Evolutionary conservation across 768 basidiomycete genomes (phyloP).

Genomic region (Podaxis pistillaris): DNA sequence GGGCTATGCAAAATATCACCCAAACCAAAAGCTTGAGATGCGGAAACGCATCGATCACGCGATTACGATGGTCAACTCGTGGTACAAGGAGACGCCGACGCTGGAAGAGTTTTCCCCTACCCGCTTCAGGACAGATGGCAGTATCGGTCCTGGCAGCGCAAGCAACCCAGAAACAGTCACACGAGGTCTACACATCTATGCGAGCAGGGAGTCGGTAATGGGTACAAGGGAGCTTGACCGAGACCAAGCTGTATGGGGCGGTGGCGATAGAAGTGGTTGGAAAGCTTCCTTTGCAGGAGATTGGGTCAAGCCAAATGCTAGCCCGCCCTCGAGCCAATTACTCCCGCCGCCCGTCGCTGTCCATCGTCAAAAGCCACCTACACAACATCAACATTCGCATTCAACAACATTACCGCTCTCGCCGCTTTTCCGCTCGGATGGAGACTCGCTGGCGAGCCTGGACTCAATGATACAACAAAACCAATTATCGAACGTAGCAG

Average conservation of each 20-base stretch:
- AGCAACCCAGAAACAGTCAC: not conserved
- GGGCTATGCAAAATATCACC: conserved; percentile 52
- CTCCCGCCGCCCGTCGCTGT: not conserved
- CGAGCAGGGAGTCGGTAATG: not conserved
- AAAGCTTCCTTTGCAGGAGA: not conserved
- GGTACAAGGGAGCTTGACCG: not conserved
- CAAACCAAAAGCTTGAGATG: conserved; percentile 42
- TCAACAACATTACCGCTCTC: not conserved
- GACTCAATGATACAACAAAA: not conserved
- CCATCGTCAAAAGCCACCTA: not conserved
- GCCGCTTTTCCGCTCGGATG: not conserved
- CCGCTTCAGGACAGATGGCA: not conserved
- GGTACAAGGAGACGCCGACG: conserved; percentile 18
- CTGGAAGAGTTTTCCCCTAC: conserved; percentile 6
- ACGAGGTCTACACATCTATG: not conserved
- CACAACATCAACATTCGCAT: not conserved
- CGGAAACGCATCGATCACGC: conserved; percentile 55
- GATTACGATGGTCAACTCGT: conserved; percentile 33
- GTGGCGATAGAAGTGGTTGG: conserved; percentile 4
- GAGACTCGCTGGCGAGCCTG: not conserved
- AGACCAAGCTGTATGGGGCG: not conserved
- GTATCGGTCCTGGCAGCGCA: not conserved
- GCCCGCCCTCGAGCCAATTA: not conserved
- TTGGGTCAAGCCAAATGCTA: not conserved
- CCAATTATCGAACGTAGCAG: no score